Base-by-base conservation (phyloP, 1,139 yeast species). In the Diutina scorzettiae region DNA sequence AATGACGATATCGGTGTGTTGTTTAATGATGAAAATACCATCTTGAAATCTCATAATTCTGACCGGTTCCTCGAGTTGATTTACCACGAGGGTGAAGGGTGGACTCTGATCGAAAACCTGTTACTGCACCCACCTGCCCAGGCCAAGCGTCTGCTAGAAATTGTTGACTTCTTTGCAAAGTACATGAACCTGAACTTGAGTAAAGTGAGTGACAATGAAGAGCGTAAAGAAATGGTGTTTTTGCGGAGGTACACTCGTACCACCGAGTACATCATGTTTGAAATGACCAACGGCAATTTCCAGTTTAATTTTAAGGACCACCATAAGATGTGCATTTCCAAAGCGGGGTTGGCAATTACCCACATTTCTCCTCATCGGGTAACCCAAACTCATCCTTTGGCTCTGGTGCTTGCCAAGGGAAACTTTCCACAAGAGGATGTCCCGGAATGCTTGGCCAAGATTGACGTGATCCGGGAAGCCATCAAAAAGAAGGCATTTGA, bases 291-390 rank as follows among this genome's bases (percentile, higher is more conserved):
- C 57, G 96, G 96, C 18, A 81, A 86, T 41, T 78, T 83, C 62
- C 98, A 91, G 60, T 87, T 87, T 64, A 91, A 91, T 62, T 91
- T 91, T 62, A 83, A 83, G 56, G 98, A 91, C 62, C 98, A 91
- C 56, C 89, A 83, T 62, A 91, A 91, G 62, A 65, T 89, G 46
- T 80, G 94, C 48, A 60, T 89, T 37, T 81, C 91, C 40, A 80
- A 80, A 51, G 69, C 76, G 44, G 96, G 95, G 17, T 70, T 73
- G 49, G 78, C 78, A 40, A 71, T 89, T 32, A 85, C 95, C 31
- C 86, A 86, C 53, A 79, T 89, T 45, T 83, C 94, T 11, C 86
- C 93, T 39, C 73, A 76, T 44, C 77, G 87, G 53, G 73, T 73
- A 43, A 78, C 85, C 45, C 81, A 78, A 57, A 81, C 93, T 5